A percentile compares a stretch with the other conserved stretches of the same genome.
Evolutionary conservation across 2,329 filamentous ascomycete genomes (phyloP).

Genomic region (Elsinoe batatas): DNA sequence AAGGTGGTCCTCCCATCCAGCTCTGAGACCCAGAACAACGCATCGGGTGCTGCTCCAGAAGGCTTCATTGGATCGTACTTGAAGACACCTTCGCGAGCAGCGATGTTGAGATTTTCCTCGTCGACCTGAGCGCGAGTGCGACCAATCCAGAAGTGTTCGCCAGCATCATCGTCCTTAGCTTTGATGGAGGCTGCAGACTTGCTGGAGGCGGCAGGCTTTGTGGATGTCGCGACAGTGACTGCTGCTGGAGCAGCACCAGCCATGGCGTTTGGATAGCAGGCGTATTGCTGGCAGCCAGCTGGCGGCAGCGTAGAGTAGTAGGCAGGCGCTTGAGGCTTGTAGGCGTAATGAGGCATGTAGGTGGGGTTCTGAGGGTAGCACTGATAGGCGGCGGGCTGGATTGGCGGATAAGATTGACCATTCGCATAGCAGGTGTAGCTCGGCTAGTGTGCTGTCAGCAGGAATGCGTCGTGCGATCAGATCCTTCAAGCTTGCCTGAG

Average conservation of each 20-base stretch:
- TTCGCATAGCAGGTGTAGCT: slow-evolving; percentile 8
- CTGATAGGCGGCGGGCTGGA: neutral
- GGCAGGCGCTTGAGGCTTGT: slow-evolving; percentile 1
- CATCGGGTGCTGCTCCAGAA: slow-evolving; percentile 23
- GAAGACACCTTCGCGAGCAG: slow-evolving; percentile 25
- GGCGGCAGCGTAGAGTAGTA: neutral
- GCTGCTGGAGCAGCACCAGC: slow-evolving; percentile 8
- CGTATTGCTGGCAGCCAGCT: slow-evolving; percentile 8
- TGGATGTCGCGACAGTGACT: slow-evolving; percentile 13
- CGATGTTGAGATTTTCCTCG: slow-evolving; percentile 31
- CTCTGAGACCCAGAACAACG: slow-evolving; percentile 30
- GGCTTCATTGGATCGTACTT: slow-evolving; percentile 27
- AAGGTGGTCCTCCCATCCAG: slow-evolving; percentile 23
- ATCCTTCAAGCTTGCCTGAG: neutral
- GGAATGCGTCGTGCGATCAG: neutral
- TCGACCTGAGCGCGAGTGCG: slow-evolving; percentile 30
- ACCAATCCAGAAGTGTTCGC: slow-evolving; percentile 25
- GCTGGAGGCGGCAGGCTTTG: slow-evolving; percentile 11
- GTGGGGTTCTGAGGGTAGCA: slow-evolving; percentile 6
- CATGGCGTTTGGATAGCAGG: slow-evolving; percentile 9
- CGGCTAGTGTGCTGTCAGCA: neutral
- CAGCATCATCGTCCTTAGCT: slow-evolving; percentile 5
- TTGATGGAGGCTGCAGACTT: slow-evolving; percentile 7
- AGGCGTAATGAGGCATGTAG: slow-evolving; percentile 5
- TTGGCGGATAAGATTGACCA: neutral